Percentiles rank a stretch among this genome's conserved stretches.
Conservation (phyloP, 306 rosid species). For the Clitoria ternatea region DNA sequence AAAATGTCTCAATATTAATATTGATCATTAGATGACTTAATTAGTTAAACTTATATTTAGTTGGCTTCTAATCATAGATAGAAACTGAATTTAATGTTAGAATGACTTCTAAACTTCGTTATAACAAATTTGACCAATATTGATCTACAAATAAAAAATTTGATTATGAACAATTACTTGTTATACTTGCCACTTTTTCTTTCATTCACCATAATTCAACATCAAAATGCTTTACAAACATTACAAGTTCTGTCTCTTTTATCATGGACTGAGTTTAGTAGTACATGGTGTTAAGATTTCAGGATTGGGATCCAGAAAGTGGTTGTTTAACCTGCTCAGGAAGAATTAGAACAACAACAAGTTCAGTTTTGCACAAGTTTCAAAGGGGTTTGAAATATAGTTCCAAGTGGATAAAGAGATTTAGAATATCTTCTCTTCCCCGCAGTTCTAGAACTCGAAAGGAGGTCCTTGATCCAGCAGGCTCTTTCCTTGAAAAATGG, state of each 20-base stretch:
- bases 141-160: too few species aligned
- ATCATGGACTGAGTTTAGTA: conserved; percentile 18
- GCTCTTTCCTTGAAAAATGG: conserved; percentile 92
- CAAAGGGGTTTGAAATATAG: conserved; percentile 68
- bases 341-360: conserved; percentile 39
- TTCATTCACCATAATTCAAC: background rate
- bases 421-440: conserved; percentile 46
- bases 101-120: too few species aligned
- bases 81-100: too few species aligned
- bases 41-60: too few species aligned
- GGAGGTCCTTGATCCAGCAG: conserved; percentile 91
- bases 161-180: too few species aligned
- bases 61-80: background rate
- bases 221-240: conserved; percentile 6
- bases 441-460: conserved; percentile 44
- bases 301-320: conserved; percentile 72
- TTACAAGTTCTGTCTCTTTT: background rate
- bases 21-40: too few species aligned
- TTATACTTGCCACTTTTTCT: background rate
- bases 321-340: conserved; percentile 41
- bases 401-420: conserved; percentile 62
- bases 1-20: too few species aligned
- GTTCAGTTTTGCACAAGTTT: conserved; percentile 53
- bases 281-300: conserved; percentile 57
- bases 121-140: too few species aligned